Conservation (phyloP, 495 filamentous ascomycete genomes). For the Thozetella sp. region DNA sequence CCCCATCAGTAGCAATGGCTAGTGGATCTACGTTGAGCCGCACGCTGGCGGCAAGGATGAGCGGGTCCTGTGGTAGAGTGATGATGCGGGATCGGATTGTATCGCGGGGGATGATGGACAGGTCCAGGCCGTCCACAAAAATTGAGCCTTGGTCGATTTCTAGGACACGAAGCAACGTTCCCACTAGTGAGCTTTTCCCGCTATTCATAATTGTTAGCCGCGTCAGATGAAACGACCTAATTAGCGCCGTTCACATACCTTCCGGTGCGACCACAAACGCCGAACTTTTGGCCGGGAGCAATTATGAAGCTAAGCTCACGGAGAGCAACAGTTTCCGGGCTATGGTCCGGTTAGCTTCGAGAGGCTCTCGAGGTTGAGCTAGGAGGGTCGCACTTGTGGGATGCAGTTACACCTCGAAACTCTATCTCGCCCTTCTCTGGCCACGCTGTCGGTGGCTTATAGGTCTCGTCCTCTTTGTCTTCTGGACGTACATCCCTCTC, state of each 20-base stretch:
- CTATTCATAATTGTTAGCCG: constrained; percentile 10
- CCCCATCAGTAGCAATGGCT: constrained; percentile 27
- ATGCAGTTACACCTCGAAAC: constrained; percentile 33
- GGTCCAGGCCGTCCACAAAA: constrained; percentile 34
- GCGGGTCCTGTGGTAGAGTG: constrained; percentile 44
- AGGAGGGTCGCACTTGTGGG: constrained; percentile 19
- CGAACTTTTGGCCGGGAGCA: constrained; percentile 35
- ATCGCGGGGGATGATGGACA: constrained; percentile 26
- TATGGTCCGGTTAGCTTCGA: neutral
- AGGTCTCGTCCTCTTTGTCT: constrained; percentile 19
- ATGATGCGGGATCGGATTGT: constrained; percentile 34
- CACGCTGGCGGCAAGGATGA: constrained; percentile 42
- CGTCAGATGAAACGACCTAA: neutral
- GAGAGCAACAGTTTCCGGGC: constrained; percentile 22
- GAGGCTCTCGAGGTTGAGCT: neutral
- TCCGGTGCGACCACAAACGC: constrained; percentile 32
- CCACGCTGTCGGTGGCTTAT: constrained; percentile 30
- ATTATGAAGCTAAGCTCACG: constrained; percentile 33
- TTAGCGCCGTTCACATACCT: neutral
- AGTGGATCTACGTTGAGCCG: constrained; percentile 47
- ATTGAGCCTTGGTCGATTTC: constrained; percentile 28
- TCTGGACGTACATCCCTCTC: constrained; percentile 31
- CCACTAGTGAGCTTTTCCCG: constrained; percentile 40
- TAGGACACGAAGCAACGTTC: constrained; percentile 36
- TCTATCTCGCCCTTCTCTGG: constrained; percentile 31